A percentile compares a stretch with the other conserved stretches of the same genome.
Evolutionary conservation across 306 rosid species (phyloP).

Genomic region (Trifolium fragiferum): DNA sequence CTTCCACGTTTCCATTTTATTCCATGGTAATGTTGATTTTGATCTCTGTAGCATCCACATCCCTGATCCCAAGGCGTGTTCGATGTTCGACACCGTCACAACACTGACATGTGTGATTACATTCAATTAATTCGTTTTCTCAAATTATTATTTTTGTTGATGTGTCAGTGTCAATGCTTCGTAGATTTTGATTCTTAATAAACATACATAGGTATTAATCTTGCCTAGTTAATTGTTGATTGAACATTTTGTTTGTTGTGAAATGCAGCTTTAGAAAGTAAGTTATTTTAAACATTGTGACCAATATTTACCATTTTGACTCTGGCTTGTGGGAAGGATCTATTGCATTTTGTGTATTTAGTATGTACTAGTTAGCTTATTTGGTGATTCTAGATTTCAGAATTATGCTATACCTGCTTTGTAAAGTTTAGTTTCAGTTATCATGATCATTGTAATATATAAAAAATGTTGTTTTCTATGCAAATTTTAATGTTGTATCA

Average conservation of each 20-base stretch:
- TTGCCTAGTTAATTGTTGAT: not conserved
- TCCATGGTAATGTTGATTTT: too few relatives aligned
- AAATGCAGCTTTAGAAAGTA: not conserved
- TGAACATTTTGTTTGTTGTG: slow-evolving; percentile 15
- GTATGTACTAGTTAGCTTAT: not conserved
- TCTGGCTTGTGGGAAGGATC: too few relatives aligned
- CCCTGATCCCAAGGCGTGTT: too few relatives aligned
- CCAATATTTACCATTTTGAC: not conserved
- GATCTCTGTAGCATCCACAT: too few relatives aligned
- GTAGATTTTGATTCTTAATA: slow-evolving; percentile 1
- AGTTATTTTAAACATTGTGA: not conserved
- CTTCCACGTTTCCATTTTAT: too few relatives aligned
- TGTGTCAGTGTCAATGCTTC: too few relatives aligned
- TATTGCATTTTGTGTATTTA: too few relatives aligned
- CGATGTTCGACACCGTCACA: too few relatives aligned
- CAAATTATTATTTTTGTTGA: too few relatives aligned
- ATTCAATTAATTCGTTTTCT: too few relatives aligned
- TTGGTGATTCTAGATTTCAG: slow-evolving; percentile 20
- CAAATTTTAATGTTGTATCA: not conserved
- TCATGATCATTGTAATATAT: slow-evolving; percentile 6
- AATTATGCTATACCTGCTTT: slow-evolving; percentile 1
- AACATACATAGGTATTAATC: not conserved
- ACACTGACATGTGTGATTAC: too few relatives aligned
- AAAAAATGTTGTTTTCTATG: too few relatives aligned
- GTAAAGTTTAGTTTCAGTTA: slow-evolving; percentile 17